These are phyloP conservation scores for Phlyctochytrium planicorne DNA, from an alignment of 192 early-diverging fungal species.

Conservation along the genomic window DNA sequence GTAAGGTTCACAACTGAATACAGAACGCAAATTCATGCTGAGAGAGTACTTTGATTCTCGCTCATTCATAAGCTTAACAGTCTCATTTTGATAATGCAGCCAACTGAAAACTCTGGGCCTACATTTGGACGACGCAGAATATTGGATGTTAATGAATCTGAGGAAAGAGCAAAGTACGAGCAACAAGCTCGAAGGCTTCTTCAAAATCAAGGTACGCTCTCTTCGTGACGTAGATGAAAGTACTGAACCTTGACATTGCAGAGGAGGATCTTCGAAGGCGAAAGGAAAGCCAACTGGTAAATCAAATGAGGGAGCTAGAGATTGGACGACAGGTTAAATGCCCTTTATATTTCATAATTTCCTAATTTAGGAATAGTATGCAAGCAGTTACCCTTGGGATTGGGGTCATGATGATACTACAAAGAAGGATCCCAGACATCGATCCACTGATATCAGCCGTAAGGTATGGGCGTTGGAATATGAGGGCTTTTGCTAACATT, in stretches of 20 bases:
- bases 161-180: neutral
- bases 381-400: slow-evolving; percentile 5
- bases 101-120: no score
- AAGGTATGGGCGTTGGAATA: neutral
- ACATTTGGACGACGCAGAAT: neutral
- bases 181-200: neutral
- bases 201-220: neutral
- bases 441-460: slow-evolving; percentile 3
- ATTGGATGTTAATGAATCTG: neutral
- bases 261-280: neutral
- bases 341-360: no score
- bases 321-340: neutral
- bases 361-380: slow-evolving; percentile 3
- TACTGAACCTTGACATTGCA: neutral
- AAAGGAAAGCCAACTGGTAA: neutral
- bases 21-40: no score
- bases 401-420: neutral
- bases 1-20: no score
- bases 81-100: no score
- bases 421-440: slow-evolving; percentile 5
- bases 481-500: neutral
- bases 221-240: neutral
- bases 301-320: neutral
- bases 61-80: no score
- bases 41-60: no score